These are phyloP conservation scores for Trametes sanguinea DNA, from an alignment of 768 basidiomycete species.

Conservation along the genomic window DNA sequence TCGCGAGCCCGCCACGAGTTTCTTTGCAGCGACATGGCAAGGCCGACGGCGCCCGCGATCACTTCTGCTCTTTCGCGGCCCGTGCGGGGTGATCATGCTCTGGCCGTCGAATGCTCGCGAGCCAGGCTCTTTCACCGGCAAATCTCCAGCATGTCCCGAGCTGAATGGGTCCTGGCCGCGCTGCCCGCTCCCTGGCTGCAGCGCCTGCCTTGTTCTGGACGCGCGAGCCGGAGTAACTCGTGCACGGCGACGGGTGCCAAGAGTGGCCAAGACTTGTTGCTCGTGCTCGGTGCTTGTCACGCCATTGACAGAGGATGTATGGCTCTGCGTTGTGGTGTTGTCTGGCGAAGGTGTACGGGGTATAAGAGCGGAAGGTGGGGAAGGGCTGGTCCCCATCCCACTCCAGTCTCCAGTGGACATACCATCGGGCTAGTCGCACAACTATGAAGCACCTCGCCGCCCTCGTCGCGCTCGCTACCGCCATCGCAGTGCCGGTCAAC, in stretches of 20 bases:
- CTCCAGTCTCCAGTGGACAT: not conserved
- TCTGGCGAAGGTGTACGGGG: not conserved
- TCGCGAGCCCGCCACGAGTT: not conserved
- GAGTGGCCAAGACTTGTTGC: not conserved
- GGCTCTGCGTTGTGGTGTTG: not conserved
- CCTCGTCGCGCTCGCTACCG: conserved; percentile 27
- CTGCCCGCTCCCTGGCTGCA: not conserved
- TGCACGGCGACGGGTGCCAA: conserved; percentile 4
- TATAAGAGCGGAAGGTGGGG: not conserved
- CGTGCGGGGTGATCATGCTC: conserved; percentile 5
- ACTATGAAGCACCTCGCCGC: conserved; percentile 30
- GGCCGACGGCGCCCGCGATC: no score
- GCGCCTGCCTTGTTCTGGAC: not conserved
- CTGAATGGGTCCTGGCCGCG: conserved; percentile 8
- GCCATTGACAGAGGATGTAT: not conserved
- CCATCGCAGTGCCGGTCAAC: conserved; percentile 21
- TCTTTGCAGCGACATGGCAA: no score
- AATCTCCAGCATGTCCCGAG: conserved; percentile 15
- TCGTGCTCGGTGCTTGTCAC: not conserved
- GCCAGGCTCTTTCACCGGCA: conserved; percentile 12
- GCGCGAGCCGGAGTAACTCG: conserved; percentile 9
- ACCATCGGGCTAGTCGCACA: not conserved
- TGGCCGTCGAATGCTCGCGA: not conserved
- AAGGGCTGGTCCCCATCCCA: not conserved
- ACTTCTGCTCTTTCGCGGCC: not conserved